These are phyloP conservation scores for Zarea fungicola DNA, from an alignment of 2,329 filamentous ascomycete species.

Conservation along the genomic window DNA sequence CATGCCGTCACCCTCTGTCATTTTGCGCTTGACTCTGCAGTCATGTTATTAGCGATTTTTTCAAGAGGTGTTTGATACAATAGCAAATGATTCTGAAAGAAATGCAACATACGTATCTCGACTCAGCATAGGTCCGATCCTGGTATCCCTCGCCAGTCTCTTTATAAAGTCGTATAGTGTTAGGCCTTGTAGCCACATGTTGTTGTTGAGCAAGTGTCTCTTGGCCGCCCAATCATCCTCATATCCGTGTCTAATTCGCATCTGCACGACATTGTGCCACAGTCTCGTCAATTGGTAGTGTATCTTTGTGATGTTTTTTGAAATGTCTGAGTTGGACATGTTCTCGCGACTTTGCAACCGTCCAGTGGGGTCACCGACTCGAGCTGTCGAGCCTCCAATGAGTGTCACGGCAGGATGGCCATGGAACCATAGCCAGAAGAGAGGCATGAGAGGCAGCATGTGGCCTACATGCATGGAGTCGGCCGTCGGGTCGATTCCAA, in stretches of 20 bases:
- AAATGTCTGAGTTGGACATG: conserved; percentile 45
- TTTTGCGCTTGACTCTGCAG: conserved; percentile 65
- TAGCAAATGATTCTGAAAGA: too few relatives aligned
- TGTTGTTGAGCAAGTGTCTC: conserved; percentile 72
- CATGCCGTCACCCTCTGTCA: conserved; percentile 86
- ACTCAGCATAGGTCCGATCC: conserved; percentile 81
- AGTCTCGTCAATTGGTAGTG: conserved; percentile 65
- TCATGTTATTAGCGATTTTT: background rate
- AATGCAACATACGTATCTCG: conserved; percentile 70
- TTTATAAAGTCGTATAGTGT: conserved; percentile 70
- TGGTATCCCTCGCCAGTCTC: conserved; percentile 65
- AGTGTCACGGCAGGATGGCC: conserved; percentile 65
- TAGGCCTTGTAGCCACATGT: conserved; percentile 70
- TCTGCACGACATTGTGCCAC: conserved; percentile 66
- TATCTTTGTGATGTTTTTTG: conserved; percentile 62
- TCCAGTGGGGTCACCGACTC: conserved; percentile 73
- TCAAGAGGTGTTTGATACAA: too few relatives aligned
- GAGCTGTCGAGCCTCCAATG: conserved; percentile 68
- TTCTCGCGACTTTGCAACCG: conserved; percentile 57
- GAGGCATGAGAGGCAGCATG: conserved; percentile 72
- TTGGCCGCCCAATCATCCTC: conserved; percentile 59
- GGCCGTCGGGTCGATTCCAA: conserved; percentile 78
- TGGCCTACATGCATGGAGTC: conserved; percentile 76
- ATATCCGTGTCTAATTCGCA: conserved; percentile 62
- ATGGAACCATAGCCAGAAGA: conserved; percentile 79